Evolutionary conservation across 305 asterid genomes (phyloP).

Genomic region (Withania somnifera): DNA sequence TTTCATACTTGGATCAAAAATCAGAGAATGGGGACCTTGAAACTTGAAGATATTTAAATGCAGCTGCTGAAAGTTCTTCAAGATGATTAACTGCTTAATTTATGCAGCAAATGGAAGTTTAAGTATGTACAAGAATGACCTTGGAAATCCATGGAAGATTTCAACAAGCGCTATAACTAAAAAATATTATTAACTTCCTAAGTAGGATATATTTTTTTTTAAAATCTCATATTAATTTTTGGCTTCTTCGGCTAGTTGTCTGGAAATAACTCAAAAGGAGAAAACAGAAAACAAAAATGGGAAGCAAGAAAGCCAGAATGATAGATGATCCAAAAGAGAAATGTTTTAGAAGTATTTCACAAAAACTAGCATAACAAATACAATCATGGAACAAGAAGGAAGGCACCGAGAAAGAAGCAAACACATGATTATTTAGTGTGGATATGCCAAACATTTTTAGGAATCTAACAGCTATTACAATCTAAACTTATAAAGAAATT

Average conservation of each 20-base stretch:
- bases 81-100: neutral
- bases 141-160: neutral
- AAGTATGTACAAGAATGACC: neutral
- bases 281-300: neutral
- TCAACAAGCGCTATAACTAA: neutral
- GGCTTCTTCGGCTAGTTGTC: neutral
- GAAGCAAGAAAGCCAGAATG: neutral
- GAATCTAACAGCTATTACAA: neutral
- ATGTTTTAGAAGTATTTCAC: neutral
- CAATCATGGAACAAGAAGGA: neutral
- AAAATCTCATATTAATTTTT: neutral
- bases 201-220: neutral
- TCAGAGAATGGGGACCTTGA: neutral
- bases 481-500: neutral
- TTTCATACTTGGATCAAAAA: neutral
- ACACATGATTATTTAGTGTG: neutral
- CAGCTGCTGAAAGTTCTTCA: neutral
- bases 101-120: neutral
- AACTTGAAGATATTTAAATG: neutral
- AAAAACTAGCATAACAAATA: neutral
- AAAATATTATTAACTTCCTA: neutral
- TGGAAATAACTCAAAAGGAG: neutral
- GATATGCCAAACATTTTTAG: neutral
- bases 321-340: neutral
- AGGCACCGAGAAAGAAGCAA: neutral